These are phyloP conservation scores for Coemansia sp. DNA, from an alignment of 192 early-diverging fungal species.

Conservation along the genomic window DNA sequence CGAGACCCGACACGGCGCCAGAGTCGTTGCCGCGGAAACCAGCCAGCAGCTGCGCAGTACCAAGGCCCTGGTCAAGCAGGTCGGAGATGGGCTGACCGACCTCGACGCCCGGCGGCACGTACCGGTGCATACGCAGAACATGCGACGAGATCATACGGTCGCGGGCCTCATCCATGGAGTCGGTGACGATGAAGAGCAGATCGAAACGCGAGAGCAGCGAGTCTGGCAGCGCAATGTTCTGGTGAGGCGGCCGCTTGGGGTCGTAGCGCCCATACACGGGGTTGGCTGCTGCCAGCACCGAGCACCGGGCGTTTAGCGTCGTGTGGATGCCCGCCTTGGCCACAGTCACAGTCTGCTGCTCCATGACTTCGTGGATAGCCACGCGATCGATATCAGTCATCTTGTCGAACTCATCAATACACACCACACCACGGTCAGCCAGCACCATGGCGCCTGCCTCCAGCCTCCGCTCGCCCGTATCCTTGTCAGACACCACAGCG, in stretches of 20 bases:
- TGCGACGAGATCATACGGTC: constrained; percentile 91
- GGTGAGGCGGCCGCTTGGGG: constrained; percentile 78
- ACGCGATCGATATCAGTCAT: constrained; percentile 97
- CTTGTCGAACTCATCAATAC: constrained; percentile 99
- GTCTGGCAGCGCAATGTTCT: constrained; percentile 95
- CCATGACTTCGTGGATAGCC: constrained; percentile 99
- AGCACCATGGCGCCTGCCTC: constrained; percentile 99
- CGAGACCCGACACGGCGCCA: constrained; percentile 51
- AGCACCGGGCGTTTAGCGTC: constrained; percentile 93
- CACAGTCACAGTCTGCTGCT: constrained; percentile 98
- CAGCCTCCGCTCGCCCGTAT: constrained; percentile 88
- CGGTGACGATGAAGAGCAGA: constrained; percentile 93
- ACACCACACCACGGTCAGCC: constrained; percentile 94
- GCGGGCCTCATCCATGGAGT: constrained; percentile 80
- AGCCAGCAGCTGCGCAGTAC: constrained; percentile 34
- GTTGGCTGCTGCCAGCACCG: constrained; percentile 96
- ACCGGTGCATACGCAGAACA: constrained; percentile 93
- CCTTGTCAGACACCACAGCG: constrained; percentile 92
- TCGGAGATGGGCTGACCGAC: constrained; percentile 65
- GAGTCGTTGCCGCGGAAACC: constrained; percentile 30
- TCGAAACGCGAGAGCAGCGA: constrained; percentile 97
- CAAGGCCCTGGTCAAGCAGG: constrained; percentile 44
- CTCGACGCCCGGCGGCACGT: constrained; percentile 78
- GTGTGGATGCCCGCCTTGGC: constrained; percentile 99
- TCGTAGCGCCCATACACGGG: constrained; percentile 91